Conservation (phyloP, 2,329 filamentous ascomycete species). For the Pseudogymnoascus sp. region DNA sequence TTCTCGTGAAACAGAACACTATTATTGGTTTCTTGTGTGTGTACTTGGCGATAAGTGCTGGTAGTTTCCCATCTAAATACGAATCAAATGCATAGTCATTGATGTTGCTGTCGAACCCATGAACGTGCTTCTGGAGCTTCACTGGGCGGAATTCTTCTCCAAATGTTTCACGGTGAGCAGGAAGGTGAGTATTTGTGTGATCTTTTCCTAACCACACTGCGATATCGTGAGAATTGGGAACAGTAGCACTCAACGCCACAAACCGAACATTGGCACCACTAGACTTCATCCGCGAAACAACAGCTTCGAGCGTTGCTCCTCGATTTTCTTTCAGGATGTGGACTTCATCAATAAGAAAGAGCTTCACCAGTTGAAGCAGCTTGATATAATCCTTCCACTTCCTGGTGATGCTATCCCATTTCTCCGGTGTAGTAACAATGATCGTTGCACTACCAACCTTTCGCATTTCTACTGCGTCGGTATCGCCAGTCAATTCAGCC, state of each 20-base stretch:
- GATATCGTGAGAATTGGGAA: conserved; percentile 75
- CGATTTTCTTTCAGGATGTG: conserved; percentile 75
- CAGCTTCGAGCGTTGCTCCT: conserved; percentile 72
- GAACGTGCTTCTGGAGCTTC: conserved; percentile 65
- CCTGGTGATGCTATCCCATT: conserved; percentile 83
- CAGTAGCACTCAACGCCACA: conserved; percentile 72
- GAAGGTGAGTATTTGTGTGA: conserved; percentile 47
- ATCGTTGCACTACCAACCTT: conserved; percentile 68
- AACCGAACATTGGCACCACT: conserved; percentile 69
- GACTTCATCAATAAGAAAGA: conserved; percentile 82
- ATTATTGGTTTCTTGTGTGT: conserved; percentile 67
- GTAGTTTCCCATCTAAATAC: conserved; percentile 56
- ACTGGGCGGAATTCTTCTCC: conserved; percentile 76
- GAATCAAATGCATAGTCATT: conserved; percentile 78
- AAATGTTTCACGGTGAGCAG: conserved; percentile 62
- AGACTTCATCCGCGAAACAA: conserved; percentile 82
- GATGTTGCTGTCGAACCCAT: conserved; percentile 52
- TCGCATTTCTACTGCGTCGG: conserved; percentile 55
- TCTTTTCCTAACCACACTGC: conserved; percentile 70
- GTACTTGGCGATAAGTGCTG: conserved; percentile 57
- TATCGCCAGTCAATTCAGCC: conserved; percentile 76
- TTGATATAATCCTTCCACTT: conserved; percentile 77
- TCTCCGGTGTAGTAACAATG: conserved; percentile 82
- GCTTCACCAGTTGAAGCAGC: conserved; percentile 64
- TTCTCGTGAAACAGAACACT: conserved; percentile 74